Evolutionary conservation across 1,139 yeast species (phyloP), one percentile per base, ranked within the genome.

Genomic region (Komagataea norvegica): DNA sequence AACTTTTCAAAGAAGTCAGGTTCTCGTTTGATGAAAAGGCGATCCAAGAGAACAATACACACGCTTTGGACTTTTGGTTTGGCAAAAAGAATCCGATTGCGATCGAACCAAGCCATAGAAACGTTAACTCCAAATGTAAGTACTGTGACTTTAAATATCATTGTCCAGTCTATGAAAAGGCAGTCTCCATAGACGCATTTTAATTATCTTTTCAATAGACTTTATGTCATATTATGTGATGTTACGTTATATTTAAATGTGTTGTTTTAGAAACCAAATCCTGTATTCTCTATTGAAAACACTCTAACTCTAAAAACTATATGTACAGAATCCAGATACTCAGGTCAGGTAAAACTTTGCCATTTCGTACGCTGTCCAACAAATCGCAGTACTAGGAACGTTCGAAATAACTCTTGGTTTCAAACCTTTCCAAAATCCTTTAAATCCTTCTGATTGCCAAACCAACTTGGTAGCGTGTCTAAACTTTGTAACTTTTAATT

Each of bases 301-400:
- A n/a, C n/a, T n/a, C n/a, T n/a, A n/a, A n/a, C n/a, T n/a, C n/a
- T n/a, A n/a, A n/a, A n/a, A n/a, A n/a, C n/a, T n/a, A n/a, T n/a
- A n/a, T n/a, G n/a, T n/a, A n/a, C n/a, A n/a, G n/a, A n/a, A n/a
- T n/a, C n/a, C n/a, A n/a, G n/a, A n/a, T n/a, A n/a, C n/a, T n/a
- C n/a, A n/a, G 13, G 30, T 42, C 31, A 52, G 20, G 26, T 52
- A 52, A 35, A 46, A 52, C 43, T 91, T 91, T 30, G 96, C 96
- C 94, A 89, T 87, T 60, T 91, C 98, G 61, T 93, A 91, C 14
- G 96, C 91, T 2, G 97, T 91, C 98, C 98, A 91, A 51, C 95
- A 83, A 44, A 91, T 88, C 23, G 98, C 98, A 9, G 98, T 89
- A 36, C 95, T 82, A 15, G 98, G 98, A 59, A 91, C 89, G 59